Percentiles rank a stretch among this genome's conserved stretches.
These are phyloP conservation scores for Chloris gayana DNA, from an alignment of 176 grass and related monocot genomes.

Conservation along the genomic window DNA sequence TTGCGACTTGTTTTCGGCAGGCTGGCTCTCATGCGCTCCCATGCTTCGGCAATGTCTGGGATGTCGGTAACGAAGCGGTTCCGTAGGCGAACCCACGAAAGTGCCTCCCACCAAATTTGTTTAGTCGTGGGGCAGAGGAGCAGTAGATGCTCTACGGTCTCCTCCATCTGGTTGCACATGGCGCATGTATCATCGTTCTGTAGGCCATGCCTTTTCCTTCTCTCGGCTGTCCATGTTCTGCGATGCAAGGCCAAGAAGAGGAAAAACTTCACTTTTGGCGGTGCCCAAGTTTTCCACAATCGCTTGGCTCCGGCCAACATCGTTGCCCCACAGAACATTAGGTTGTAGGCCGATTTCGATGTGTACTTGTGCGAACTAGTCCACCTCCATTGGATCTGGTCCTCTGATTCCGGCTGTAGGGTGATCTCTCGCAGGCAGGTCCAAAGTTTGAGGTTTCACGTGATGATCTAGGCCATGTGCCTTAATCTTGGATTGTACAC, in stretches of 20 bases:
- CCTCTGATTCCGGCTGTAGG: neutral
- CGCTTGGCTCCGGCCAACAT: neutral
- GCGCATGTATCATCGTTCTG: neutral
- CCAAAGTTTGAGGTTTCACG: neutral
- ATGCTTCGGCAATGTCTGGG: no score
- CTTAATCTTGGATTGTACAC: no score
- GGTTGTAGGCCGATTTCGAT: neutral
- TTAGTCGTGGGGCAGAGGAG: no score
- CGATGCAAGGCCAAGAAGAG: neutral
- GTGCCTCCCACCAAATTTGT: no score
- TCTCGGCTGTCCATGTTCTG: neutral
- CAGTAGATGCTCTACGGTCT: no score
- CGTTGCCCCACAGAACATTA: neutral
- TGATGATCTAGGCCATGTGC: no score
- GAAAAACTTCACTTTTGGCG: neutral
- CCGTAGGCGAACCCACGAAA: no score
- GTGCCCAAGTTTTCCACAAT: neutral
- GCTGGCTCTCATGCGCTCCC: no score
- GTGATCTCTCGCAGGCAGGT: rapidly evolving
- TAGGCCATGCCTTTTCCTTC: neutral
- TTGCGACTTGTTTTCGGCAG: rapidly evolving
- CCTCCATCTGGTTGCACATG: no score
- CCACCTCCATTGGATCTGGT: neutral
- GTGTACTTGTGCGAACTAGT: neutral
- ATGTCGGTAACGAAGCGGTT: no score